Percentiles rank a stretch among this genome's conserved stretches.
phyloP scores from a whole-genome alignment of 495 filamentous ascomycete genomes.

The Penicillium pancosmium region DNA sequence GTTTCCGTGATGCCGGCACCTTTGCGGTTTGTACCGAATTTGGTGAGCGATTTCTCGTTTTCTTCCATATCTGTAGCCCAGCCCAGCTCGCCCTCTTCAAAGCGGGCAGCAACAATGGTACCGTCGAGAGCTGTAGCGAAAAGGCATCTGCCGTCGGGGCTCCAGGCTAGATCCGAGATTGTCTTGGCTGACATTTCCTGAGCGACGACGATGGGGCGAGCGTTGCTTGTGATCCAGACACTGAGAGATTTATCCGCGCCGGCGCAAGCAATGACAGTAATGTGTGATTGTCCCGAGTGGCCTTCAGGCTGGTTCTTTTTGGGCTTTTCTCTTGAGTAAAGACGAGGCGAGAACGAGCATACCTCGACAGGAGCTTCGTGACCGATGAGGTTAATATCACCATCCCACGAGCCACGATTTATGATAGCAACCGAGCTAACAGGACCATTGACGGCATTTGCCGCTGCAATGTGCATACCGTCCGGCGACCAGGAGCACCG shows the following conservation, averaged over 20 bases:
- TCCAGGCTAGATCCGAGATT: conserved; percentile 93
- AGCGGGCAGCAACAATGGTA: conserved; percentile 73
- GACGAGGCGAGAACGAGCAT: conserved; percentile 90
- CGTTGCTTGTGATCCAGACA: conserved; percentile 95
- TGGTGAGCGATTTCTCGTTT: conserved; percentile 88
- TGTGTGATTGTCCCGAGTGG: conserved; percentile 51
- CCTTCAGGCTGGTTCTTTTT: conserved; percentile 46
- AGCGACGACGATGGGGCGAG: conserved; percentile 82
- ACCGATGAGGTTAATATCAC: conserved; percentile 95
- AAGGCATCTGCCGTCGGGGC: conserved; percentile 83
- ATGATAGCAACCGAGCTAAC: conserved; percentile 97
- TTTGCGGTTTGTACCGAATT: conserved; percentile 84
- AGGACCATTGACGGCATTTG: conserved; percentile 95
- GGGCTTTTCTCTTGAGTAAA: conserved; percentile 75
- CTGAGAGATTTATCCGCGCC: conserved; percentile 95
- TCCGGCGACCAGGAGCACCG: conserved; percentile 97
- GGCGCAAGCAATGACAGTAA: conserved; percentile 94
- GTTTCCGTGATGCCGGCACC: conserved; percentile 89
- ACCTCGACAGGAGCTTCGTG: conserved; percentile 97
- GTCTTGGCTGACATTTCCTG: conserved; percentile 88
- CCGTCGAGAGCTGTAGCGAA: conserved; percentile 89
- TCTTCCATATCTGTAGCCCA: conserved; percentile 76
- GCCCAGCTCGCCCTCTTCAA: conserved; percentile 73
- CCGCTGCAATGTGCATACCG: conserved; percentile 93
- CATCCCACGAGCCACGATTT: conserved; percentile 89